Percentiles rank a stretch among this genome's conserved stretches.
Evolutionary conservation across 2,329 filamentous ascomycete genomes (phyloP).

Genomic region (Aspergillus novoparasiticus): DNA sequence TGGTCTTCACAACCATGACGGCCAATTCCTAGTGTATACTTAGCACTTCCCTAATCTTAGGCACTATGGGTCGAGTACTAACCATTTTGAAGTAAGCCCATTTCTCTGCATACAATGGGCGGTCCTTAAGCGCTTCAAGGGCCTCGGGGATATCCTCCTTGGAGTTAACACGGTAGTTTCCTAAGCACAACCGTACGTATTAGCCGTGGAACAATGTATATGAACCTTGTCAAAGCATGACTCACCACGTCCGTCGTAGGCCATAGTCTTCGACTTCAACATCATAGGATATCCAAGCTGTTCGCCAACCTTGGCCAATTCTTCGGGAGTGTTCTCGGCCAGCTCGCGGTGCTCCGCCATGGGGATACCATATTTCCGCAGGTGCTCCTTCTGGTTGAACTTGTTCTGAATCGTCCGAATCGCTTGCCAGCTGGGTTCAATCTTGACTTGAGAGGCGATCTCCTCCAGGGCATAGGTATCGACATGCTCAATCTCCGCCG

Average conservation of each 20-base stretch:
- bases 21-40: constrained; percentile 66
- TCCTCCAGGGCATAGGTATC: constrained; percentile 88
- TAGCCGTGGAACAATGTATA: background rate
- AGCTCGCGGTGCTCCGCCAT: constrained; percentile 72
- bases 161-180: constrained; percentile 67
- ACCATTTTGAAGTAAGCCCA: constrained; percentile 78
- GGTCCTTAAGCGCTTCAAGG: constrained; percentile 65
- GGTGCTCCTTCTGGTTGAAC: constrained; percentile 82
- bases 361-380: constrained; percentile 68
- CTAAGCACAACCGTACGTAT: constrained; percentile 31
- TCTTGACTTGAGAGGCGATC: constrained; percentile 66
- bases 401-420: constrained; percentile 92
- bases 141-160: constrained; percentile 66
- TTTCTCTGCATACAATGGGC: constrained; percentile 84
- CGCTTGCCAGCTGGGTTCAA: constrained; percentile 84
- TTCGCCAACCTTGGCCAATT: constrained; percentile 64
- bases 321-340: constrained; percentile 59
- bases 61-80: background rate
- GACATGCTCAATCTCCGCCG: constrained; percentile 94
- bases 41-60: constrained; percentile 4
- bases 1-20: constrained; percentile 91
- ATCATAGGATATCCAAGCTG: constrained; percentile 81
- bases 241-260: constrained; percentile 85
- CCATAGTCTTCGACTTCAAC: constrained; percentile 87
- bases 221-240: background rate